A percentile compares a stretch with the other conserved stretches of the same genome.
Evolutionary conservation across 2,329 filamentous ascomycete genomes (phyloP).

Genomic region (Colletotrichum higginsianum): DNA sequence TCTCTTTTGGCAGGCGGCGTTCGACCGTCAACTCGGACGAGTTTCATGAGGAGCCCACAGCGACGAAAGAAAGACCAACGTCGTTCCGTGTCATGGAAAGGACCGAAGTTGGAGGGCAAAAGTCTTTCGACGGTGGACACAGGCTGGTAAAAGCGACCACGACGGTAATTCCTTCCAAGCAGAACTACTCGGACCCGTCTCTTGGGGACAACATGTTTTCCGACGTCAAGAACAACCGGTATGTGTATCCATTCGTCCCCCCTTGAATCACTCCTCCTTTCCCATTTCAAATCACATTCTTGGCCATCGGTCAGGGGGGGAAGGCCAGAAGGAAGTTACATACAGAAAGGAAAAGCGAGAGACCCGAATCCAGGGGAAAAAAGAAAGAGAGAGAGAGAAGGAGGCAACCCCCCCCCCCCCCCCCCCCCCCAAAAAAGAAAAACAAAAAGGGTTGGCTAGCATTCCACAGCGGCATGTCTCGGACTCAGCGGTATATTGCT

Average conservation of each 20-base stretch:
- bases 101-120: slow-evolving; percentile 60
- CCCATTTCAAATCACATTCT: slow-evolving; percentile 38
- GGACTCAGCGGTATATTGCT: slow-evolving; percentile 35
- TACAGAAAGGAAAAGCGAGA: slow-evolving; percentile 1
- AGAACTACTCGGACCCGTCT: slow-evolving; percentile 55
- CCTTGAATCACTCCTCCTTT: slow-evolving; percentile 32
- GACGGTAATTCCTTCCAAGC: slow-evolving; percentile 51
- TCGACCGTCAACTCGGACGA: slow-evolving; percentile 69
- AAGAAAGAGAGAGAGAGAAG: background rate
- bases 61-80: slow-evolving; percentile 52
- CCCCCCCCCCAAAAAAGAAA: too few species aligned
- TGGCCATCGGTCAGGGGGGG: slow-evolving; percentile 18
- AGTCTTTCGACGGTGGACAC: slow-evolving; percentile 66
- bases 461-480: slow-evolving; percentile 42
- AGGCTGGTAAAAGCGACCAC: slow-evolving; percentile 58
- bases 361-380: background rate
- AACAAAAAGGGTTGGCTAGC: slow-evolving; percentile 30
- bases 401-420: too few species aligned
- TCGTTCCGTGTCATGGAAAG: slow-evolving; percentile 74
- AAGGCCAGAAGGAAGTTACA: background rate
- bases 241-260: slow-evolving; percentile 52
- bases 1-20: slow-evolving; percentile 72
- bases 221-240: slow-evolving; percentile 71
- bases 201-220: slow-evolving; percentile 71
- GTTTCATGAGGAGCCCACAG: slow-evolving; percentile 65